A percentile compares a stretch with the other conserved stretches of the same genome.
Evolutionary conservation across 805 yeast species (phyloP).

Genomic region (Vanderwaltozyma verrucispora): DNA sequence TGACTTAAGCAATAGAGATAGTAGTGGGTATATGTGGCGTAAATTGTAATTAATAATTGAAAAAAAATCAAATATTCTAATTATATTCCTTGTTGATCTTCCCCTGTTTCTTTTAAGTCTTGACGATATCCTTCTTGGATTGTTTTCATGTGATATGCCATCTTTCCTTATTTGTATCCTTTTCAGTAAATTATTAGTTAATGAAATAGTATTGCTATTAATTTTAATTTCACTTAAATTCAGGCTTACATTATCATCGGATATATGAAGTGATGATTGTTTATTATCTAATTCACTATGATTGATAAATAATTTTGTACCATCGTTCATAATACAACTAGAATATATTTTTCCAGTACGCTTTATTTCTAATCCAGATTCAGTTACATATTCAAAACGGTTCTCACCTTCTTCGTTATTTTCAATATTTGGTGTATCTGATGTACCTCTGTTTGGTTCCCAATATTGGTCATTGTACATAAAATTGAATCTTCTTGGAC

Average conservation of each 20-base stretch:
- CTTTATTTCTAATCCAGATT: conserved; percentile 8
- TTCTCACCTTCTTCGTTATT: neutral
- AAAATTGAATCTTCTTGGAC: conserved; percentile 3
- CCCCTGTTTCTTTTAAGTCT: too few species aligned
- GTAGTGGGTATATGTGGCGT: conserved; percentile 5
- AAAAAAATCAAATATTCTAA: too few species aligned
- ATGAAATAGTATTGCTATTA: too few species aligned
- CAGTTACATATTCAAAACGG: conserved; percentile 2
- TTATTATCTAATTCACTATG: neutral
- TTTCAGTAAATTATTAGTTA: too few species aligned
- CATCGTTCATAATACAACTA: conserved; percentile 10
- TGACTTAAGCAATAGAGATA: conserved; percentile 9
- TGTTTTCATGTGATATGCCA: too few species aligned
- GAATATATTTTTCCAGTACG: conserved; percentile 12
- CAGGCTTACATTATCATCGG: too few species aligned
- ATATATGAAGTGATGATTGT: too few species aligned
- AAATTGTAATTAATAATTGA: neutral
- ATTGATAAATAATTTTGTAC: too few species aligned
- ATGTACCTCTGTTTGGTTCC: conserved; percentile 1
- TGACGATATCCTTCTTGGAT: too few species aligned
- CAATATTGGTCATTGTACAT: conserved; percentile 2
- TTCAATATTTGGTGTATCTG: neutral
- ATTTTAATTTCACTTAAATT: too few species aligned
- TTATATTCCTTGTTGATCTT: too few species aligned
- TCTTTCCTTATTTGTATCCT: too few species aligned